Base-by-base conservation (phyloP, 306 rosid species). In the Quercus ilex region DNA sequence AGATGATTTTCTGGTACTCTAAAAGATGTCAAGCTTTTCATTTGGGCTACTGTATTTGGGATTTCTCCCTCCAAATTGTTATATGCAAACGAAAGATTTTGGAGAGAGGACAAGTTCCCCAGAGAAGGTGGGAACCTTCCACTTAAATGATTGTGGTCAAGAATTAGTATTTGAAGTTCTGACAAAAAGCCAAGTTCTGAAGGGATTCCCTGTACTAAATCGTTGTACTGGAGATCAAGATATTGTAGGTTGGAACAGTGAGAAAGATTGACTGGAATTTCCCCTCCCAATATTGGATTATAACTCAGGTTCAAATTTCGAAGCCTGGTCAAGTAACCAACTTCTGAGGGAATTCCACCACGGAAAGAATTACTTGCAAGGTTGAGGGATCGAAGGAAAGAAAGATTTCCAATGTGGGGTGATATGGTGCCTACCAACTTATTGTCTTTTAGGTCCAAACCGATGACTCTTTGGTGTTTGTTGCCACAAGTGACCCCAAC, bases 401-500 rank as follows among this genome's bases (percentile, higher is more conserved):
- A 74, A 8, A 60, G 58, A 59, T 55, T 7, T 41, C 67, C 78
- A 33, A 75, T 2, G 78, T 41, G 55, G 25, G 81, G 76, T 13
- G 81, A 70, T 55, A 70, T 20, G 25, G 49, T 20, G 20, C 81
- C 81, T 0, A 62, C 56, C 31, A 78, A 26, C 8, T 55, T 19
- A 2, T 14, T 51, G 18, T n/a, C 5, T 1, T 4, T 1, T 31
- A 78, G 69, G 49, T 78, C 33, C 17, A 78, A 46, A 23, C 21
- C 5, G 1, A 75, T 43, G 77, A 78, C 71, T 28, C 81, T 70
- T 21, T 57, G 71, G 8, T 70, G 81, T 26, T 51, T 57, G 2
- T 13, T 23, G 38, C 71, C 69, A 20, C 81, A 78, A 20, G 62
- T 78, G 30, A 78, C 25, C 9, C 81, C 81, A 13, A 33, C 5